phyloP scores from a whole-genome alignment of 345 rosid species.

The Lepidium didymum region DNA sequence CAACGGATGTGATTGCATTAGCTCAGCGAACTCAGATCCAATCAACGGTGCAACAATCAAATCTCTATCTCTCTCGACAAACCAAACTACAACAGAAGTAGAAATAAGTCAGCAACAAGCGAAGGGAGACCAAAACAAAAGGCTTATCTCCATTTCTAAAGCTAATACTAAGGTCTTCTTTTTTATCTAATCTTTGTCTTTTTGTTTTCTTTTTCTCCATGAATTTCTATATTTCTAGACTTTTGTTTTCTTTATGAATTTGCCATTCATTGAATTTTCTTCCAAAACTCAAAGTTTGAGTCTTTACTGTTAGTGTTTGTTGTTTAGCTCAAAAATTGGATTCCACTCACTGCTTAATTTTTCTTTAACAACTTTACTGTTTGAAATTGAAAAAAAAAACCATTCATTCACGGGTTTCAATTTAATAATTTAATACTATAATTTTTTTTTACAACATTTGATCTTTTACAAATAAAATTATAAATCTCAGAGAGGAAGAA shows the following conservation, averaged over 20 bases:
- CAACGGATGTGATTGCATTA: slow-evolving; percentile 52
- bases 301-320: slow-evolving; percentile 1
- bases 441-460: neutral
- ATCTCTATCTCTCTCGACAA: slow-evolving; percentile 16
- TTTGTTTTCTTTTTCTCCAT: neutral
- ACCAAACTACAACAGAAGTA: slow-evolving; percentile 35
- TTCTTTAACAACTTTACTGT: neutral
- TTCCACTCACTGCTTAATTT: neutral
- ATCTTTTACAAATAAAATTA: neutral
- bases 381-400: slow-evolving; percentile 14
- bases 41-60: slow-evolving; percentile 51
- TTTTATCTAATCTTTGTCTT: neutral
- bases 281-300: neutral
- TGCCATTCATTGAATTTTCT: neutral
- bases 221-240: neutral
- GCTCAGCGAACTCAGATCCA: slow-evolving; percentile 41
- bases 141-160: slow-evolving; percentile 34
- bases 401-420: slow-evolving; percentile 33
- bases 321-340: slow-evolving; percentile 4
- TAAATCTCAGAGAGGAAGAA: neutral
- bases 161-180: neutral
- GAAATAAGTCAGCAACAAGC: slow-evolving; percentile 11
- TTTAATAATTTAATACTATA: neutral
- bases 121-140: slow-evolving; percentile 30
- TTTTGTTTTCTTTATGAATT: neutral